Percentiles rank a stretch among this genome's conserved stretches.
Evolutionary conservation across 1,284 basidiomycete genomes (phyloP).

Genomic region (Coriolopsis trogii): DNA sequence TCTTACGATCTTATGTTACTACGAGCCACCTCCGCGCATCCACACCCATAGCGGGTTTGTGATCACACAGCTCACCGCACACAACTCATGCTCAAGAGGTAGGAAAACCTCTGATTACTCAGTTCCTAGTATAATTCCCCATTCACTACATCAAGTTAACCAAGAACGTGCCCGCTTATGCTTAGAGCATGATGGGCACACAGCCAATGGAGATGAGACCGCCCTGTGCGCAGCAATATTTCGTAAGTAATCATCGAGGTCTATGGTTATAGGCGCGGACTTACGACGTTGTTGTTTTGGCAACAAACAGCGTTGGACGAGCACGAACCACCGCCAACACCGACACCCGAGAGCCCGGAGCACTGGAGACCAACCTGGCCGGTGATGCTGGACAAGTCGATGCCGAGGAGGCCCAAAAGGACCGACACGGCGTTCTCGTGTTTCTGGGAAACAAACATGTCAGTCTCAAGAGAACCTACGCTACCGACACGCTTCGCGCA

Average conservation of each 20-base stretch:
- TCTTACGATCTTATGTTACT: no score
- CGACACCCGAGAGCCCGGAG: conserved; percentile 28
- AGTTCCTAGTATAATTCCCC: no score
- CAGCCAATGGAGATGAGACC: conserved; percentile 20
- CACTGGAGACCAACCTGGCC: conserved; percentile 28
- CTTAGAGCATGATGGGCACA: conserved; percentile 13
- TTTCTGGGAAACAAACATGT: conserved; percentile 7
- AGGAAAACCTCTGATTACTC: no score
- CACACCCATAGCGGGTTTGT: no score
- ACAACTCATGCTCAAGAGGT: no score
- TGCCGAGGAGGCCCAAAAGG: conserved; percentile 23
- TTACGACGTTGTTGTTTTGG: conserved; percentile 42
- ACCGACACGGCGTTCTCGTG: conserved; percentile 17
- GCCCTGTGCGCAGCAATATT: conserved; percentile 4
- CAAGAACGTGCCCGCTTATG: neutral
- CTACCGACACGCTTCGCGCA: neutral
- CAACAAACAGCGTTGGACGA: conserved; percentile 43
- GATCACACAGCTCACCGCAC: no score
- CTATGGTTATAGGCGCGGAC: conserved; percentile 15
- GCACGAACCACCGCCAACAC: conserved; percentile 30
- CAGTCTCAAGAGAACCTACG: neutral
- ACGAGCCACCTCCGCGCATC: no score
- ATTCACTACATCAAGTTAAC: neutral
- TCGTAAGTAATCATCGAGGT: neutral
- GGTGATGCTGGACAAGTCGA: conserved; percentile 8